Evolutionary conservation across 106 monocot species (phyloP), one percentile per base, ranked within the genome.

Genomic region (Dioscorea zingiberensis): DNA sequence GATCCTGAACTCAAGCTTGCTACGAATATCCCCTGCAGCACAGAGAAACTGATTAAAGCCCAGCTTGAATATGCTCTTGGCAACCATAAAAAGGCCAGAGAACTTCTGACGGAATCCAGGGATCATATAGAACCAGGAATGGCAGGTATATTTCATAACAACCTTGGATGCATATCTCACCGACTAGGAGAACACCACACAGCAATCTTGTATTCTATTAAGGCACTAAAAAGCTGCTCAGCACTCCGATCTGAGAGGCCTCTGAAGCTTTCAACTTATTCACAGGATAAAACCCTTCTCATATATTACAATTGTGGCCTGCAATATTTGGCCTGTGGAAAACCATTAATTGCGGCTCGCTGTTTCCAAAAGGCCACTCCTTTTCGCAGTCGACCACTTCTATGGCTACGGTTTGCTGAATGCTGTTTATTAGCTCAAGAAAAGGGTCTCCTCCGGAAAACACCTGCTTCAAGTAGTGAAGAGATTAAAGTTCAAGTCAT

Each of bases 391-490:
- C 27, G 49, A n/a, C 85, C 91, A 13, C 62, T 97, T 28, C 64
- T 97, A 14, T 97, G 97, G 97, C 79, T 97, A 13, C 83, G 88
- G 25, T 74, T 88, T 48, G 88, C 88, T 3, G 97, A 97, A 63
- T 97, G 97, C 61, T 83, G 91, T 47, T 48, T 97, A 18, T 29
- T 76, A 58, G 88, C 88, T 47, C 62, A 73, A 44, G 87, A 85
- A 32, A 94, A 82, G 75, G 87, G 94, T 18, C 62, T 88, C 48
- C 47, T 86, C 30, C 63, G 62, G 58, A 38, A 49, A 24, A 54
- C 7, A 54, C 55, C 23, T 26, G 14, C 65, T 47, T 61, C 71
- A 19, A 14, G 19, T 49, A 27, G 27, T 48, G 79, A 79, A 63
- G 74, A 80, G 45, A 68, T 77, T 32, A 78, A 54, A 73, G 54